Evolutionary conservation across 306 rosid genomes (phyloP).

Genomic region (Ziziphus jujuba): DNA sequence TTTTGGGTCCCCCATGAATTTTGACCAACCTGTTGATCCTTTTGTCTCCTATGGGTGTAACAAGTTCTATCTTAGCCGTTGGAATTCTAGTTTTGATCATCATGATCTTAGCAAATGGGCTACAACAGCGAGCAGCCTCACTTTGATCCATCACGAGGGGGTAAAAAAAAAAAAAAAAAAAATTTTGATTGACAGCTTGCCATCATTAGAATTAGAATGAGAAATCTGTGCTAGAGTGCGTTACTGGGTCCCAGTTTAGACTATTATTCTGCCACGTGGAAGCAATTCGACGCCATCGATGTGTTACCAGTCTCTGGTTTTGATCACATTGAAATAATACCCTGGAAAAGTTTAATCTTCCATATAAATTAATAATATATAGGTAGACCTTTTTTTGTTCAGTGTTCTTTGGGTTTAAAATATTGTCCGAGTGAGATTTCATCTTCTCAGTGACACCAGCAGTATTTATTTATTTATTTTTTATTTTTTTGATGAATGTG

Average conservation of each 20-base stretch:
- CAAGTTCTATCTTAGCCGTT: constrained; percentile 1
- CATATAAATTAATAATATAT: not conserved
- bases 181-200: constrained; percentile 7
- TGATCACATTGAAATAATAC: constrained; percentile 8
- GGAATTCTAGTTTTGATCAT: not conserved
- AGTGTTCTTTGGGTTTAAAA: constrained; percentile 17
- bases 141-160: not conserved
- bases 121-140: not conserved
- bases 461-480: no score
- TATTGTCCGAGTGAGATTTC: constrained; percentile 32
- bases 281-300: constrained; percentile 4
- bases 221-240: not conserved
- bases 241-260: constrained; percentile 4
- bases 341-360: constrained; percentile 12
- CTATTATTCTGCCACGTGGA: constrained; percentile 5
- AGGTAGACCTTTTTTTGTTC: not conserved
- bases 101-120: not conserved
- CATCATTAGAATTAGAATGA: not conserved
- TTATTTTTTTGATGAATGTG: no score
- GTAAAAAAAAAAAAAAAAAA: no score
- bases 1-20: not conserved
- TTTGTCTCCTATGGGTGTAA: not conserved
- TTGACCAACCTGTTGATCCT: not conserved
- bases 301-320: constrained; percentile 1
- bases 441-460: constrained; percentile 37